phyloP scores from a whole-genome alignment of 2,329 filamentous ascomycete genomes.

The Coniella vitis region DNA sequence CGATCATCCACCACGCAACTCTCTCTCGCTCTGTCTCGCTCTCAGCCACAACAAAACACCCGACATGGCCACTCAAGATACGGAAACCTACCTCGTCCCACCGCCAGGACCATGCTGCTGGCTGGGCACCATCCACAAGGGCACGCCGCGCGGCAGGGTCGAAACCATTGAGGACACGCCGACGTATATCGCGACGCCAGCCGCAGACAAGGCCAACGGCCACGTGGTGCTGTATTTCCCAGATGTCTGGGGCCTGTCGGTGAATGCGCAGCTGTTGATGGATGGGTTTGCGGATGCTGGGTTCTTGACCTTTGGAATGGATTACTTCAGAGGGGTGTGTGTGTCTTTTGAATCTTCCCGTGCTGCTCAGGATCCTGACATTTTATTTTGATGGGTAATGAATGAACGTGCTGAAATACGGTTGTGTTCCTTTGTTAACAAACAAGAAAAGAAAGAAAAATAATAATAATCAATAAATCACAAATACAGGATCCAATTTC shows the following conservation, averaged over 20 bases:
- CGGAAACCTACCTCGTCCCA: constrained; percentile 24
- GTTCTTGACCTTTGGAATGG: constrained; percentile 34
- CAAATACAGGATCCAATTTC: constrained; percentile 33
- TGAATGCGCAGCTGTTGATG: constrained; percentile 37
- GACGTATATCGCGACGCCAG: constrained; percentile 31
- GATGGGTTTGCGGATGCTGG: constrained; percentile 38
- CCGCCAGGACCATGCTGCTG: constrained; percentile 32
- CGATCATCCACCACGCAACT: too few relatives aligned
- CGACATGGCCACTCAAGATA: not conserved
- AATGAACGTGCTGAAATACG: too few relatives aligned
- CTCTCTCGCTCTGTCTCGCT: too few relatives aligned
- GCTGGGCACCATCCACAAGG: constrained; percentile 32
- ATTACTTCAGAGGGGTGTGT: constrained; percentile 37
- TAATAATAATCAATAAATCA: not conserved
- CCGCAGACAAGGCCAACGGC: constrained; percentile 28
- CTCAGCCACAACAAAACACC: too few relatives aligned
- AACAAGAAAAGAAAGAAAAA: not conserved
- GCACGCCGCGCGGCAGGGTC: constrained; percentile 28
- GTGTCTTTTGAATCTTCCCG: not conserved
- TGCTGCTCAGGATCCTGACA: too few relatives aligned
- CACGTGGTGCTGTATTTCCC: constrained; percentile 39
- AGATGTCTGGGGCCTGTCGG: constrained; percentile 37
- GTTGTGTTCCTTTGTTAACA: not conserved
- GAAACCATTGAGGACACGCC: constrained; percentile 28
- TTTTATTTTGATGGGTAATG: too few relatives aligned